phyloP scores from a whole-genome alignment of 129 eudicot genomes.

The Centella asiatica region DNA sequence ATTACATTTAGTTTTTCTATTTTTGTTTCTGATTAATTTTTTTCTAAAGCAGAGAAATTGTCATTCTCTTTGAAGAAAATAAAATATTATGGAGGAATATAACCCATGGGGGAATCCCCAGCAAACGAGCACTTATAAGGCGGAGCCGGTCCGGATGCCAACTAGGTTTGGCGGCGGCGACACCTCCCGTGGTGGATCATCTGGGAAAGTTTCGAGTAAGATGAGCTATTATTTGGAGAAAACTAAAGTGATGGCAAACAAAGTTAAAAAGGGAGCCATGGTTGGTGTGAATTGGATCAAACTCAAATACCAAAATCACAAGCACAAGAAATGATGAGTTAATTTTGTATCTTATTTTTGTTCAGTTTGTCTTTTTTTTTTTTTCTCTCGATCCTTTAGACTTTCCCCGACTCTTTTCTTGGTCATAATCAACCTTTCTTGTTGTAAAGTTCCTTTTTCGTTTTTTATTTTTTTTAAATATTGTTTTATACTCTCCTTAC shows the following conservation, averaged over 20 bases:
- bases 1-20: too few relatives aligned
- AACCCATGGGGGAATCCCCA: neutral
- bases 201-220: neutral
- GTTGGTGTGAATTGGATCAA: slow-evolving; percentile 6
- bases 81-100: neutral
- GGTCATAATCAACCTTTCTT: too few relatives aligned
- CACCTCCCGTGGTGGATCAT: neutral
- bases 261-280: neutral
- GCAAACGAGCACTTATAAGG: neutral
- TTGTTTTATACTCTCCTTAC: too few relatives aligned
- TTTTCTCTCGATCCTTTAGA: too few relatives aligned
- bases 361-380: neutral
- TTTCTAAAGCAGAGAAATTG: too few relatives aligned
- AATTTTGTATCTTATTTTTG: neutral
- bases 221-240: neutral
- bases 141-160: neutral
- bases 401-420: too few relatives aligned
- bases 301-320: slow-evolving; percentile 1
- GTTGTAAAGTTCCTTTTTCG: too few relatives aligned
- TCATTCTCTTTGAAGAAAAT: too few relatives aligned
- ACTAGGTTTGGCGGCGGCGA: neutral
- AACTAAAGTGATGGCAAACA: slow-evolving; percentile 1
- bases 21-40: too few relatives aligned
- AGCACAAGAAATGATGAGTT: neutral
- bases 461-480: too few relatives aligned